Base-by-base conservation (phyloP, 352 stramenopile species). In the Phytophthora chlamydospora region DNA sequence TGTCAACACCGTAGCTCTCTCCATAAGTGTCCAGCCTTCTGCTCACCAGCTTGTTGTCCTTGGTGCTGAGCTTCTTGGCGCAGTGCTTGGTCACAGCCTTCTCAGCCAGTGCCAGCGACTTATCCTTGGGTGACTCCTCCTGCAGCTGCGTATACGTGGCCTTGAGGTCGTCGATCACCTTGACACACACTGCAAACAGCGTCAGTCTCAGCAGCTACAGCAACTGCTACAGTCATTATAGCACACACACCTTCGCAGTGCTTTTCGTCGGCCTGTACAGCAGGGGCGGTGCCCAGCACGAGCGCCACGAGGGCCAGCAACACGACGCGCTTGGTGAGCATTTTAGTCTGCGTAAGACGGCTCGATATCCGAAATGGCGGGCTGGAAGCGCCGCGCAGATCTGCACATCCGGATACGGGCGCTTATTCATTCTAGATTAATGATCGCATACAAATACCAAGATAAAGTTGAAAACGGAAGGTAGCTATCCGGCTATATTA, bases 41-140 rank as follows among this genome's bases (percentile, higher is more conserved):
- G 24, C 24, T 29, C 24, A 96, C 86, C 70, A 98, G 67, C 74
- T 97, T 98, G 71, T 95, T 94, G 75, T 97, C 90, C 78, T 97
- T 97, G 48, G 75, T 57, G 65, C 77, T 83, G 21, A 90, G 77
- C 58, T 89, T 90, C 78, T 96, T 96, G 14, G 53, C 66, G 57
- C 93, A 97, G 66, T 89, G 76, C 52, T 95, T 92, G 13, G 86
- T 82, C n/a, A 98, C 66, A 9, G 91, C 91, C n/a, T 71, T 69
- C 59, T 96, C 85, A 5, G 81, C 83, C 21, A 93, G 33, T 0
- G 88, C 86, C 50, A 94, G 80, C 49, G 82, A 88, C 53, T 93
- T 89, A 43, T 73, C 78, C 62, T 96, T 90, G 27, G 82, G 84
- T 48, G 80, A 95, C 48, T 91, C 67, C 51, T 83, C 73, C 33